Evolutionary conservation across 2,329 filamentous ascomycete species (phyloP).

Genomic region (Tolypocladium inflatum): DNA sequence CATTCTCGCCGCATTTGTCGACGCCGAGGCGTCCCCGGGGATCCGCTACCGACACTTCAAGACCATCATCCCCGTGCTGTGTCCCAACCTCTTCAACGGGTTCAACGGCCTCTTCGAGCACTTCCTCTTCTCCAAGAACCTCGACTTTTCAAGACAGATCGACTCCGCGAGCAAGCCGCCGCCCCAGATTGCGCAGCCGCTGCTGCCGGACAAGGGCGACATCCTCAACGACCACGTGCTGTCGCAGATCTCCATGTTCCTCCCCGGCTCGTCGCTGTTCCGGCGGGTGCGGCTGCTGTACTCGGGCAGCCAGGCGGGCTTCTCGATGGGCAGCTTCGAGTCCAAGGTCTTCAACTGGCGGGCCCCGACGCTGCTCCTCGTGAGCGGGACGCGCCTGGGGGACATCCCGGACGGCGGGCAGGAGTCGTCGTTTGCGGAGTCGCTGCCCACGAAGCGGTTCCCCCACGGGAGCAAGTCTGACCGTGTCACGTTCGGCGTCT

Average conservation of each 20-base stretch:
- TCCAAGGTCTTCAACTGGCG: constrained; percentile 69
- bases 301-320: constrained; percentile 60
- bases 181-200: constrained; percentile 30
- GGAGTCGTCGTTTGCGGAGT: constrained; percentile 48
- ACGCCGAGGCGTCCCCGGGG: constrained; percentile 53
- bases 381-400: constrained; percentile 53
- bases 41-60: constrained; percentile 55
- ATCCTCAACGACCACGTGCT: constrained; percentile 57
- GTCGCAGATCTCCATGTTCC: constrained; percentile 65
- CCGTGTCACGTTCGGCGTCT: constrained; percentile 56
- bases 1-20: constrained; percentile 56
- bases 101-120: constrained; percentile 63
- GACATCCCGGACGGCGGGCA: constrained; percentile 38
- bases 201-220: constrained; percentile 42
- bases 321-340: constrained; percentile 70
- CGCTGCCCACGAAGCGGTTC: constrained; percentile 54
- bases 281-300: constrained; percentile 57
- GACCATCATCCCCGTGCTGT: constrained; percentile 45
- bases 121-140: constrained; percentile 64
- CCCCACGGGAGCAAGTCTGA: constrained; percentile 39
- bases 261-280: constrained; percentile 56
- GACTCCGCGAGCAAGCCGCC: constrained; percentile 1
- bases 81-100: constrained; percentile 59
- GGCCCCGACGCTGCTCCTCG: constrained; percentile 62
- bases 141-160: constrained; percentile 52